Evolutionary conservation across 2,329 filamentous ascomycete genomes (phyloP).

Genomic region (Aspergillus sojae): DNA sequence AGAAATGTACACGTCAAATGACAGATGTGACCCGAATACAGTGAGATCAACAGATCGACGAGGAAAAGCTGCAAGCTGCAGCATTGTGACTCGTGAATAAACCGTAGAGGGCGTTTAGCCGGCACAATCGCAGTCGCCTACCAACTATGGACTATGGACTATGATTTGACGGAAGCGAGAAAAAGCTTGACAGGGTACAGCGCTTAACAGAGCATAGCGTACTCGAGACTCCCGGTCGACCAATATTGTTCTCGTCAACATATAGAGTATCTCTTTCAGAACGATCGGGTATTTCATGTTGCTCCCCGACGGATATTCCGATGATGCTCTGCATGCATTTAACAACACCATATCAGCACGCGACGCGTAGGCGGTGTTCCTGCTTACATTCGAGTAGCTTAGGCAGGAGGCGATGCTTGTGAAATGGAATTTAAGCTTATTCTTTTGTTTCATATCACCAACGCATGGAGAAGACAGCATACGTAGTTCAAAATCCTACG

Average conservation of each 20-base stretch:
- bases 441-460: background rate
- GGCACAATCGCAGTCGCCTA: background rate
- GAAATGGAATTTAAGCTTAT: conserved; percentile 4
- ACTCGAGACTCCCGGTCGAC: background rate
- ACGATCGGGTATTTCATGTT: background rate
- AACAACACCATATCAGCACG: background rate
- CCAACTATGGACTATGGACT: background rate
- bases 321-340: background rate
- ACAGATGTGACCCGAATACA: background rate
- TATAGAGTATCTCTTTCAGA: background rate
- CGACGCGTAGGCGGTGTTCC: background rate
- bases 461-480: background rate
- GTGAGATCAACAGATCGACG: background rate
- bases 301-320: background rate
- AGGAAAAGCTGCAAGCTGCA: background rate
- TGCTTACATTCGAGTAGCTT: background rate
- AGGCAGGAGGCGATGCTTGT: background rate
- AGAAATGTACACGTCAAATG: background rate
- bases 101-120: background rate
- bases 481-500: background rate
- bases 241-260: background rate
- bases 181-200: background rate
- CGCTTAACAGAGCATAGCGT: background rate
- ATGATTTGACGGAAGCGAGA: background rate
- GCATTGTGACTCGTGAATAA: background rate